Evolutionary conservation across 208 protist species (phyloP).

Genomic region (Angomonas ambiguus): DNA sequence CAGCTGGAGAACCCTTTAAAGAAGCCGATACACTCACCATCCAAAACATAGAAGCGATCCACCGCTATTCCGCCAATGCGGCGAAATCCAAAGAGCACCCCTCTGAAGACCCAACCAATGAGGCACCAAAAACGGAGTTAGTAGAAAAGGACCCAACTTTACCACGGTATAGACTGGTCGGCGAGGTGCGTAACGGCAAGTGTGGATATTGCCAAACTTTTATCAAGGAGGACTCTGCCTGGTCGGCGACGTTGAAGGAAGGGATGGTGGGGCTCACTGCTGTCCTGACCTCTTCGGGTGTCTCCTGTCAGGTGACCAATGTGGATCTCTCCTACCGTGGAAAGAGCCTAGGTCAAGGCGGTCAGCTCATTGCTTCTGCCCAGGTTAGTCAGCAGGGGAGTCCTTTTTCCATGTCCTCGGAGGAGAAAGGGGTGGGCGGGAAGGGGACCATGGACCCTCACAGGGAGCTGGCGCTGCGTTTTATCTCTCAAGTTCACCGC

Average conservation of each 20-base stretch:
- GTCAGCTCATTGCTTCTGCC: conserved; percentile 25
- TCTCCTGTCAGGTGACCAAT: conserved; percentile 24
- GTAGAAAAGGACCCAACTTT: background rate
- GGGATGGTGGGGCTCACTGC: conserved; percentile 42
- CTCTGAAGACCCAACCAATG: background rate
- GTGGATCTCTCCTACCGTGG: conserved; percentile 80
- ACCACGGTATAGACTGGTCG: conserved; percentile 48
- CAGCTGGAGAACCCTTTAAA: background rate
- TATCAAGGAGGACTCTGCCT: conserved; percentile 29
- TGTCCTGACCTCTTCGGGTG: conserved; percentile 24
- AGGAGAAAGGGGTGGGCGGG: background rate
- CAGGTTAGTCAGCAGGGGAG: conserved; percentile 62
- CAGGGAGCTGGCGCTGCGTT: conserved; percentile 50
- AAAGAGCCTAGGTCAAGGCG: conserved; percentile 54
- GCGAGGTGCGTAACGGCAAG: conserved; percentile 54
- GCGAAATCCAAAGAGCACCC: background rate
- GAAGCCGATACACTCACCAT: background rate
- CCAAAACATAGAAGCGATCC: background rate
- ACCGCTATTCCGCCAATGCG: background rate
- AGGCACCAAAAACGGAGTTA: background rate
- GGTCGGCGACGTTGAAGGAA: conserved; percentile 41
- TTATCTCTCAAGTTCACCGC: conserved; percentile 42
- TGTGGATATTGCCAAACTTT: conserved; percentile 73
- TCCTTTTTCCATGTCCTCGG: conserved; percentile 33
- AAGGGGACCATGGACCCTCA: conserved; percentile 44